These are phyloP conservation scores for Powellomyces hirtus DNA, from an alignment of 192 early-diverging fungal species.

Conservation along the genomic window DNA sequence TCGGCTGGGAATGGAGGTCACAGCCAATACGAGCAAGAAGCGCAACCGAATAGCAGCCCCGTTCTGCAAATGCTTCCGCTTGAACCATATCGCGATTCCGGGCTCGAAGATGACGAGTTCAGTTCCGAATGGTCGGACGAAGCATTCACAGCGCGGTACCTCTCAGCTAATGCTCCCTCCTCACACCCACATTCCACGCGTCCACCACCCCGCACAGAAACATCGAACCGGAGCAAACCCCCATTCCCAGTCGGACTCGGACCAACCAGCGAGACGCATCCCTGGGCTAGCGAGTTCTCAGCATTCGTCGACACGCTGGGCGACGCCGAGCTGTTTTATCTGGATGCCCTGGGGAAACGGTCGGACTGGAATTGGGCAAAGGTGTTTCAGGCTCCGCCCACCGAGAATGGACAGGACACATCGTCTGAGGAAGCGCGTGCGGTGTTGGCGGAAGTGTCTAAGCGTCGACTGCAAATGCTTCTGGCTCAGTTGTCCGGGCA, in stretches of 20 bases:
- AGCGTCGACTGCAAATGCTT: not conserved
- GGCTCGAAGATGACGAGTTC: slow-evolving; percentile 4
- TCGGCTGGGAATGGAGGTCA: too few relatives aligned
- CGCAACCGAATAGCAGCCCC: too few relatives aligned
- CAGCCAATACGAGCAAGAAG: too few relatives aligned
- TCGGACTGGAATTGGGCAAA: not conserved
- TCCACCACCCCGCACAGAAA: not conserved
- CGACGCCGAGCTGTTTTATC: not conserved
- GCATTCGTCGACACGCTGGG: not conserved
- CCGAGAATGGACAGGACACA: not conserved
- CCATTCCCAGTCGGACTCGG: too few relatives aligned
- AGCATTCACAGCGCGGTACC: not conserved
- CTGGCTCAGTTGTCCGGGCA: not conserved
- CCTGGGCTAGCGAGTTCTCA: not conserved
- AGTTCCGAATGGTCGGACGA: slow-evolving; percentile 6
- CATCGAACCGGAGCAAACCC: not conserved
- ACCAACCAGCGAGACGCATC: too few relatives aligned
- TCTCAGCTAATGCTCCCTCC: not conserved
- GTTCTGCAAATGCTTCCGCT: too few relatives aligned
- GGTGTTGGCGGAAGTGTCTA: not conserved
- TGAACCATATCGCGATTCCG: too few relatives aligned
- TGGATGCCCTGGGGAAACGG: not conserved
- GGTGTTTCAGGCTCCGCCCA: not conserved
- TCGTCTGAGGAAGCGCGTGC: not conserved
- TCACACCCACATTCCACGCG: not conserved